phyloP scores from a whole-genome alignment of 2,329 filamentous ascomycete genomes.

The Teratosphaeria viscida region DNA sequence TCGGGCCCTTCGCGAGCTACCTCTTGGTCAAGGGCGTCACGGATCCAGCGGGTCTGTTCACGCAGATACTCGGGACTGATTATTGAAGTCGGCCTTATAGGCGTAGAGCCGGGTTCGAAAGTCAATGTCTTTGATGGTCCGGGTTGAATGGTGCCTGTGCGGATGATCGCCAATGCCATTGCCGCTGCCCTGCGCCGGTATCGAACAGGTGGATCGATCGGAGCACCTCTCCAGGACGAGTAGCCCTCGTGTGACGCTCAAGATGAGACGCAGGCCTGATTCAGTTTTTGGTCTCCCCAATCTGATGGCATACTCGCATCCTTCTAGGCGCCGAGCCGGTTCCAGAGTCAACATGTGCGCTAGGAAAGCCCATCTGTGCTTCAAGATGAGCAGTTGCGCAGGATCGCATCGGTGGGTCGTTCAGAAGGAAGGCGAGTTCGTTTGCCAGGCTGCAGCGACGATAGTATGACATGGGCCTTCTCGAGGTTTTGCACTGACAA shows the following conservation, averaged over 20 bases:
- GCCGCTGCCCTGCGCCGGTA: background rate
- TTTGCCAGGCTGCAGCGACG: background rate
- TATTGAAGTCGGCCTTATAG: background rate
- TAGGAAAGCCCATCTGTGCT: background rate
- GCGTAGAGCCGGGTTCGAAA: background rate
- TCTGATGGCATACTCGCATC: background rate
- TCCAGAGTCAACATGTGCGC: background rate
- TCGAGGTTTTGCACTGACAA: too few species aligned
- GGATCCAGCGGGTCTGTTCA: slow-evolving; percentile 33
- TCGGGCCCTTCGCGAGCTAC: slow-evolving; percentile 37
- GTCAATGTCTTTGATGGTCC: background rate
- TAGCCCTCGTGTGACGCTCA: background rate
- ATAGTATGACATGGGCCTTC: background rate
- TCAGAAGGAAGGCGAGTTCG: background rate
- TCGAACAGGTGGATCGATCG: background rate
- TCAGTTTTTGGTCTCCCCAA: too few species aligned
- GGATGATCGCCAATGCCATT: background rate
- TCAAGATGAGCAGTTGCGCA: background rate
- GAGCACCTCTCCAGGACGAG: background rate
- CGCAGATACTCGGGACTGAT: slow-evolving; percentile 24
- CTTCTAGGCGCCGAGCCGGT: background rate
- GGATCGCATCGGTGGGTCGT: background rate
- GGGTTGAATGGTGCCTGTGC: background rate
- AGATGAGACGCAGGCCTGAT: too few species aligned
- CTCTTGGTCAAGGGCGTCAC: slow-evolving; percentile 36